Base-by-base conservation (phyloP, 2,329 filamentous ascomycete genomes). In the Karstenula rhodostoma region DNA sequence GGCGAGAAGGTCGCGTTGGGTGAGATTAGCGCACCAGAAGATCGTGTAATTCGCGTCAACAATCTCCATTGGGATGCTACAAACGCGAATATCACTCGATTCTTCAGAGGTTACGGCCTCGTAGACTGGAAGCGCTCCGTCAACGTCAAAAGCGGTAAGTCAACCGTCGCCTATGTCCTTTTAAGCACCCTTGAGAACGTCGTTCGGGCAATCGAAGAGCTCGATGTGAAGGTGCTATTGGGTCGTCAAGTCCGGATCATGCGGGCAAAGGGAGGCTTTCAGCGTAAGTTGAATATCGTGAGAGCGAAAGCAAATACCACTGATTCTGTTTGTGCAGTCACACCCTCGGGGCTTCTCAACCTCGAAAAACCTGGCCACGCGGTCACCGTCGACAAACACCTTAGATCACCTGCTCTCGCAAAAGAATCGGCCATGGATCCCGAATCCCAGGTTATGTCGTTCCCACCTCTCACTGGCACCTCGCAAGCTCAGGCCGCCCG, bases 1-100 rank as follows among this genome's bases (percentile, higher is more conserved):
- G 52, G 58, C 13, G 29, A 32, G 27, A 51, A 48, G 40, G 15
- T 60, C n/a, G 23, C 27, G 9, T n/a, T 60, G 1, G 47, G 58
- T 22, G 52, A 52, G 17, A 29, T 29, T 13, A 46, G 27, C 17
- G 23, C 12, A 10, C 58, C 52, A 22, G 52, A 60, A 12, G 29
- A 56, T 32, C 58, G 58, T 15, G 53, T 60, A 6, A 27, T 60
- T 32, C 52, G 52, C 17, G 23, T 56, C 10, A 56, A 46, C 4
- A 51, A 56, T 19, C 13, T 60, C 19, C 52, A 56, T 17, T 46
- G n/a, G 13, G 32, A 44, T n/a, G 32, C 58, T 12, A 52, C 35
- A 3, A 40, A 56, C n/a, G 29, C n/a, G 13, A 52, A 56, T 15
- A 12, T 60, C 22, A 12, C 15, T 4, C 17, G n/a, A 1, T 25